These are phyloP conservation scores for Microdochium trichocladiopsis DNA, from an alignment of 2,329 filamentous ascomycete genomes.

Conservation along the genomic window DNA sequence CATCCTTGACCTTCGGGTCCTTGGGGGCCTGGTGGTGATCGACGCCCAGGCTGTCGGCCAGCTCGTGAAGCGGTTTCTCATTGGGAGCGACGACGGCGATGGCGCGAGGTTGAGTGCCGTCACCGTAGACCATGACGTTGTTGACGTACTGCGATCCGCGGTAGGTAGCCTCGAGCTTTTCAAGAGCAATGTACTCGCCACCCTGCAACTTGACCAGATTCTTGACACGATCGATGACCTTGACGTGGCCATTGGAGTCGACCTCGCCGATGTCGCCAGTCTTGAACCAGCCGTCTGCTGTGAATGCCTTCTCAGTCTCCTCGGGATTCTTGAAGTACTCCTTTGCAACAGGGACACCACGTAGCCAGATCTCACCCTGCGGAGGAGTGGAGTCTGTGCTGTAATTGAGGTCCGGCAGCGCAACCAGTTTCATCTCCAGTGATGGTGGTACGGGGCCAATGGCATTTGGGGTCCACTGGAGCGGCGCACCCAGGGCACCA, in stretches of 20 bases:
- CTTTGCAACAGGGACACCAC: slow-evolving; percentile 65
- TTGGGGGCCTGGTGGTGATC: slow-evolving; percentile 61
- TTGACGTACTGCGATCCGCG: slow-evolving; percentile 69
- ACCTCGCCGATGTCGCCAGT: slow-evolving; percentile 95
- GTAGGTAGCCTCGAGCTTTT: slow-evolving; percentile 92
- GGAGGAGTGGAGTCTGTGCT: slow-evolving; percentile 65
- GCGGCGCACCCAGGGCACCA: slow-evolving; percentile 73
- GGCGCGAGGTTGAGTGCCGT: slow-evolving; percentile 66
- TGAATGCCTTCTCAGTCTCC: slow-evolving; percentile 73
- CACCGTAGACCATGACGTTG: slow-evolving; percentile 85
- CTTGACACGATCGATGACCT: slow-evolving; percentile 94
- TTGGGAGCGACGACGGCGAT: slow-evolving; percentile 72
- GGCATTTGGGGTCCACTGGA: slow-evolving; percentile 72
- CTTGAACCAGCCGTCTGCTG: slow-evolving; percentile 90
- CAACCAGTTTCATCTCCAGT: slow-evolving; percentile 86
- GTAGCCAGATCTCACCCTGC: slow-evolving; percentile 89
- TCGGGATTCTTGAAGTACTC: slow-evolving; percentile 82
- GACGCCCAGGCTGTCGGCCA: slow-evolving; percentile 56
- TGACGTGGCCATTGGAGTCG: slow-evolving; percentile 69
- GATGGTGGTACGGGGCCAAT: slow-evolving; percentile 73
- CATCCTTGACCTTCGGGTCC: slow-evolving; percentile 55
- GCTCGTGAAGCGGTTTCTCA: slow-evolving; percentile 53
- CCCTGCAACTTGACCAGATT: slow-evolving; percentile 94
- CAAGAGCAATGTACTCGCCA: slow-evolving; percentile 93
- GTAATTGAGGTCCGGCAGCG: slow-evolving; percentile 86